Evolutionary conservation across 139 green algal species (phyloP).

Genomic region (Micromonas pusilla): DNA sequence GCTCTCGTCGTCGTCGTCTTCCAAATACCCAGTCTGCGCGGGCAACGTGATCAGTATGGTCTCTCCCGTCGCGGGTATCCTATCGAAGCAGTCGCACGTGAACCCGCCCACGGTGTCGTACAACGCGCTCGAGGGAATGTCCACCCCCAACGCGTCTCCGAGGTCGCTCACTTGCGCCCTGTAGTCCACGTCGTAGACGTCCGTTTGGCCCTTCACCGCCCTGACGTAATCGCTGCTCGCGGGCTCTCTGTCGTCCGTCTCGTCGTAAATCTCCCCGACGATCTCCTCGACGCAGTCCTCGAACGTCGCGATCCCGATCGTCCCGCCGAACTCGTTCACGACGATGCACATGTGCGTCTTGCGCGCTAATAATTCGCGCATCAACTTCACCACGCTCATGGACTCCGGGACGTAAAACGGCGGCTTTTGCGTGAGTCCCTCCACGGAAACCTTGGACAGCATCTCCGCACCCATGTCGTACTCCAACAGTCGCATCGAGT

Average conservation of each 20-base stretch:
- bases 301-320: slow-evolving; percentile 34
- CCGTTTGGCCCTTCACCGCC: neutral
- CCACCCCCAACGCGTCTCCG: neutral
- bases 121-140: slow-evolving; percentile 5
- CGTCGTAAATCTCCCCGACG: slow-evolving; percentile 52
- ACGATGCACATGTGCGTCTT: slow-evolving; percentile 53
- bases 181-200: slow-evolving; percentile 1
- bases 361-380: slow-evolving; percentile 43
- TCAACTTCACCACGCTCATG: slow-evolving; percentile 44
- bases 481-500: slow-evolving; percentile 42
- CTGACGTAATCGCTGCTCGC: neutral
- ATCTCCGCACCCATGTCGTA: slow-evolving; percentile 28
- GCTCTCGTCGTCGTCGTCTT: neutral
- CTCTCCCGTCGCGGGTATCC: slow-evolving; percentile 38
- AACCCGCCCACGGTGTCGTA: slow-evolving; percentile 48
- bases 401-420: slow-evolving; percentile 47
- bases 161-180: neutral
- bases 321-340: slow-evolving; percentile 49
- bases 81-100: slow-evolving; percentile 40
- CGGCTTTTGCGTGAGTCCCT: slow-evolving; percentile 25
- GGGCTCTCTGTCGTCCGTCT: slow-evolving; percentile 33
- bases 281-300: slow-evolving; percentile 52
- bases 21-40: neutral
- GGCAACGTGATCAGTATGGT: slow-evolving; percentile 17
- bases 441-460: slow-evolving; percentile 35